Percentiles rank a stretch among this genome's conserved stretches.
Conservation (phyloP, 164 flowering plant genomes). For the Nymphaea colorata region DNA sequence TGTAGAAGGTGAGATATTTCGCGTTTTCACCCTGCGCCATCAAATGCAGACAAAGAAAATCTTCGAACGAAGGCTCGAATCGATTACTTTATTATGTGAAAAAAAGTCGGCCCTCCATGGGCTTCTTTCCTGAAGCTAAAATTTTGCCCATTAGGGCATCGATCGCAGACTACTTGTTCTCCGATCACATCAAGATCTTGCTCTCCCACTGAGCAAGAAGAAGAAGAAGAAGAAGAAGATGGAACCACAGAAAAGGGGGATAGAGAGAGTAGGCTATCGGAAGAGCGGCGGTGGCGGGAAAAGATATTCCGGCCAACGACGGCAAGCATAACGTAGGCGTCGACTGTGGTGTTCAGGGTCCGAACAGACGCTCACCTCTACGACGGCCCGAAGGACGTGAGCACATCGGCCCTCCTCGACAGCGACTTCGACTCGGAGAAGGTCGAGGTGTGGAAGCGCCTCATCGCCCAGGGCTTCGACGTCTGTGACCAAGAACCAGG, state of each 20-base stretch:
- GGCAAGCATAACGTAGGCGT: slow-evolving; percentile 83
- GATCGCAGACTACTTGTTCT: too few relatives aligned
- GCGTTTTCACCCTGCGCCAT: too few relatives aligned
- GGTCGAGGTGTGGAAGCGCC: slow-evolving; percentile 85
- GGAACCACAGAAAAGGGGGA: background rate
- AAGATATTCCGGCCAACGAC: slow-evolving; percentile 80
- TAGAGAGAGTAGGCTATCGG: background rate
- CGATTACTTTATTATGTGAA: too few relatives aligned
- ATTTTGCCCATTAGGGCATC: too few relatives aligned
- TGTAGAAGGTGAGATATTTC: too few relatives aligned
- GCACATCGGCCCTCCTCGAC: slow-evolving; percentile 76
- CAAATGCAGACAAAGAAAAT: too few relatives aligned
- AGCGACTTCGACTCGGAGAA: slow-evolving; percentile 94
- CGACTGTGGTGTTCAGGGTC: slow-evolving; percentile 81
- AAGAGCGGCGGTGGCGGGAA: background rate
- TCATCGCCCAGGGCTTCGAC: slow-evolving; percentile 92
- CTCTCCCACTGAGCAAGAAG: too few relatives aligned
- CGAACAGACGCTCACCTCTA: slow-evolving; percentile 97
- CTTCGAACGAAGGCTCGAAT: too few relatives aligned
- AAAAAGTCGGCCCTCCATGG: too few relatives aligned
- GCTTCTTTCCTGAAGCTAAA: too few relatives aligned
- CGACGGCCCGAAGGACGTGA: slow-evolving; percentile 98
- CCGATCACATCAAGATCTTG: too few relatives aligned
- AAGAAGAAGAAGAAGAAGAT: background rate
- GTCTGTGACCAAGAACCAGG: slow-evolving; percentile 21